Conservation (phyloP, 768 basidiomycete genomes). For the Cystobasidiopsis lactophilus region DNA sequence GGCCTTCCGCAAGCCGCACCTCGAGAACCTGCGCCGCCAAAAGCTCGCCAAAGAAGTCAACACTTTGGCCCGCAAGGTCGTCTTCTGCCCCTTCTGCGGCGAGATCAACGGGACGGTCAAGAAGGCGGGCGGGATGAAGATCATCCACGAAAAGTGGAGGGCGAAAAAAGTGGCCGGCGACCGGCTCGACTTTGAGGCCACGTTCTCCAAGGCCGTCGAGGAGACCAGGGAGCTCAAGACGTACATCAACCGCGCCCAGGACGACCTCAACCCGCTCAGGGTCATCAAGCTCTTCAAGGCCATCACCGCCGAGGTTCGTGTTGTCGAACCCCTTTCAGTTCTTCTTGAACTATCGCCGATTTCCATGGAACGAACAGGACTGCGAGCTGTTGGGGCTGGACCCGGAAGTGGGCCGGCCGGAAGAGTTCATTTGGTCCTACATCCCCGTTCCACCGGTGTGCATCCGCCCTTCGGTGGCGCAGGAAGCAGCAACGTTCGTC, state of each 20-base stretch:
- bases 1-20: constrained; percentile 67
- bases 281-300: constrained; percentile 76
- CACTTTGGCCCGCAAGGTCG: constrained; percentile 61
- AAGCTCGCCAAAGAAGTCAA: constrained; percentile 65
- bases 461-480: constrained; percentile 88
- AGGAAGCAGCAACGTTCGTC: constrained; percentile 56
- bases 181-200: constrained; percentile 37
- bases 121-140: constrained; percentile 81
- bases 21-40: constrained; percentile 82
- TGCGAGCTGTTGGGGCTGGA: constrained; percentile 82
- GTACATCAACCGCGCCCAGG: constrained; percentile 70
- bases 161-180: constrained; percentile 84
- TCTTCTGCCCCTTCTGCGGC: constrained; percentile 80
- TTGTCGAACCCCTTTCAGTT: neutral
- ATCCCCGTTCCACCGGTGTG: constrained; percentile 93
- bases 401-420: constrained; percentile 71
- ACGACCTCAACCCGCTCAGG: constrained; percentile 85
- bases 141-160: constrained; percentile 91
- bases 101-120: constrained; percentile 88
- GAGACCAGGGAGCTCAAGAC: constrained; percentile 66
- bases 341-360: neutral
- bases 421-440: constrained; percentile 98
- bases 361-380: constrained; percentile 41
- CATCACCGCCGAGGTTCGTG: constrained; percentile 73
- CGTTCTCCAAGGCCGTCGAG: constrained; percentile 58